phyloP scores from a whole-genome alignment of 2,329 filamentous ascomycete genomes.

The Aspergillus arachidicola region DNA sequence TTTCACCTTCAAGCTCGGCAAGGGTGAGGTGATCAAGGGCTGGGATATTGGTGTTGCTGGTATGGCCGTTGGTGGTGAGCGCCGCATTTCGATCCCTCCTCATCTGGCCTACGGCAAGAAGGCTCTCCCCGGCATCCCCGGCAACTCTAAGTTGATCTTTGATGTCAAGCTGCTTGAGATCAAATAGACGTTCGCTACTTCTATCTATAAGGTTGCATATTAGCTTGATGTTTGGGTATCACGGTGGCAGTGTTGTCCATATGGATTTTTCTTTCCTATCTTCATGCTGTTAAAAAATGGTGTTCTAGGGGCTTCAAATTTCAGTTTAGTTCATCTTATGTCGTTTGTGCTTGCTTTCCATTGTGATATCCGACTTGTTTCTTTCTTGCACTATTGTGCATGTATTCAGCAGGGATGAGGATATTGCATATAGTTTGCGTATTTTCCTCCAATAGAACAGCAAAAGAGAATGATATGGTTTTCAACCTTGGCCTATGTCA shows the following conservation, averaged over 20 bases:
- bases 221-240: conserved; percentile 5
- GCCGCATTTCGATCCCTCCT: conserved; percentile 85
- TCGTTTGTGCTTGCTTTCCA: conserved; percentile 7
- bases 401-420: conserved; percentile 35
- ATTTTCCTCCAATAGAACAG: conserved; percentile 13
- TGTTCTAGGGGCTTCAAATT: conserved; percentile 30
- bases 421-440: conserved; percentile 31
- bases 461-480: not conserved
- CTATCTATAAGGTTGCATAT: not conserved
- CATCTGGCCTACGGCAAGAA: conserved; percentile 87
- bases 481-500: not conserved
- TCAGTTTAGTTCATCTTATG: conserved; percentile 23
- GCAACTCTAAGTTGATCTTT: conserved; percentile 88
- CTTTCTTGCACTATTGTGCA: conserved; percentile 31
- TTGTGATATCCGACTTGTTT: conserved; percentile 43
- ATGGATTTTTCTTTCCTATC: conserved; percentile 15
- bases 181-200: conserved; percentile 60
- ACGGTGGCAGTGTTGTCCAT: conserved; percentile 9
- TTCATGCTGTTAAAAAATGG: conserved; percentile 19
- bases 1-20: conserved; percentile 92
- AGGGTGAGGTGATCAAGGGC: conserved; percentile 96
- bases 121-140: conserved; percentile 79
- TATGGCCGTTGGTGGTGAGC: conserved; percentile 92
- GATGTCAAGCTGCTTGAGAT: conserved; percentile 86
- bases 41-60: conserved; percentile 95